Evolutionary conservation across 1,284 basidiomycete genomes (phyloP).

Genomic region (Fomes fomentarius): DNA sequence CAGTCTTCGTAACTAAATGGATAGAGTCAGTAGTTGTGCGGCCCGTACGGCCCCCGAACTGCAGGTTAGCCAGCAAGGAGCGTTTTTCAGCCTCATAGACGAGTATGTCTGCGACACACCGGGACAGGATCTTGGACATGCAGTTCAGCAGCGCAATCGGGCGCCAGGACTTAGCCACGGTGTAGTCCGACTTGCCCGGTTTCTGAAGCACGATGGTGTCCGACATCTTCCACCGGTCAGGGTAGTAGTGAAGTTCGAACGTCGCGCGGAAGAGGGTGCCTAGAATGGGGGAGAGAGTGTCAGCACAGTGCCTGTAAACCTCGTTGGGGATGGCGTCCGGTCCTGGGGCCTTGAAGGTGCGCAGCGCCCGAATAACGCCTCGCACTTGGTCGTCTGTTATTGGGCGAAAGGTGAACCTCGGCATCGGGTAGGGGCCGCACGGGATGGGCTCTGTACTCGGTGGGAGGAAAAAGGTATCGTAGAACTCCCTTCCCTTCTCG

Average conservation of each 20-base stretch:
- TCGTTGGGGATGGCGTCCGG: conserved; percentile 40
- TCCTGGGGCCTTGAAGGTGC: conserved; percentile 40
- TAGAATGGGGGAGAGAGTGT: conserved; percentile 32
- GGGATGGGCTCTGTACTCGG: conserved; percentile 11
- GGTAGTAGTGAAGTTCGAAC: no score
- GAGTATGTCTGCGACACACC: no score
- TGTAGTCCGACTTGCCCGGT: no score
- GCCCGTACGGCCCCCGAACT: conserved; percentile 40
- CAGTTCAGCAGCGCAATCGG: conserved; percentile 44
- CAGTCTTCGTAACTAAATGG: conserved; percentile 32
- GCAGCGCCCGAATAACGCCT: conserved; percentile 11
- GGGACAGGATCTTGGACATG: conserved; percentile 38
- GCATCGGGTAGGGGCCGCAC: conserved; percentile 25
- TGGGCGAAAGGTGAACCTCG: conserved; percentile 23
- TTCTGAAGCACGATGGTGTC: no score
- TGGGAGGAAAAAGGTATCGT: conserved; percentile 35
- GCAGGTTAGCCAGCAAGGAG: conserved; percentile 29
- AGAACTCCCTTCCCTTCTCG: conserved; percentile 29
- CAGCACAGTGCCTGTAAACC: conserved; percentile 33
- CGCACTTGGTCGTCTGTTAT: conserved; percentile 29
- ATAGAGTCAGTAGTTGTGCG: conserved; percentile 42
- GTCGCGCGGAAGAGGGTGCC: conserved; percentile 34
- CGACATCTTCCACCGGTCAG: no score
- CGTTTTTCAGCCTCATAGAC: conserved; percentile 28
- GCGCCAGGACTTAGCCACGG: no score